Evolutionary conservation across 345 rosid genomes (phyloP), one percentile per base, ranked within the genome.

Genomic region (Linum tenue): DNA sequence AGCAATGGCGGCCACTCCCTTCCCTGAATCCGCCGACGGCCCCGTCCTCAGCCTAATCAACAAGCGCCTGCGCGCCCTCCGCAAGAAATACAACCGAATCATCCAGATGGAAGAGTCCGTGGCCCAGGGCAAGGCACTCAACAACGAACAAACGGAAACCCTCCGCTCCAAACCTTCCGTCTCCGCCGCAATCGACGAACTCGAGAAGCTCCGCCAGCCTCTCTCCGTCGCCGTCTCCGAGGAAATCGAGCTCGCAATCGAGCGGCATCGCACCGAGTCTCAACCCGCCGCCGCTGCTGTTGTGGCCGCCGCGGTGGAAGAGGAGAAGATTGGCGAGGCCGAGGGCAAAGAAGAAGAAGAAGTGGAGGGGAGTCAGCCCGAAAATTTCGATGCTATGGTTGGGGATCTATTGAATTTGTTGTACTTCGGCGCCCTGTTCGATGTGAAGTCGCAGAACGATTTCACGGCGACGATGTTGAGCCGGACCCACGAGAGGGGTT

Each of bases 31-130:
- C 39, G 64, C 78, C 5, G 97, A 94, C 31, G 91, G 97, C 43
- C 96, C 99, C 2, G 95, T 94, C 63, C 77, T 91, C 60, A 80
- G 68, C 77, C 75, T 94, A 41, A 76, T 94, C 80, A 91, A 75
- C 88, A 91, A 95, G 69, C 99, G 98, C 61, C 76, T 91, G 77
- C 95, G 99, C 51, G 88, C 87, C 63, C 92, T 87, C 53, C 92
- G 91, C 41, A 91, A 95, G 85, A 95, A 95, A 57, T 42, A 39
- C 71, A 95, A 87, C 79, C 84, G 98, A 7, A 95, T 95, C 55
- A 3, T 66, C 63, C 97, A 83, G 67, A 84, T 86, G 96, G 99
- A 95, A 65, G 95, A 89, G 62, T 68, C 96, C 15, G 44, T 83
- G 44, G 67, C 91, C 50, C 97, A 85, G 50, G 99, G 99, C 0